Conservation (phyloP, 2,329 filamentous ascomycete species). For the Chlorencoelia australis region DNA sequence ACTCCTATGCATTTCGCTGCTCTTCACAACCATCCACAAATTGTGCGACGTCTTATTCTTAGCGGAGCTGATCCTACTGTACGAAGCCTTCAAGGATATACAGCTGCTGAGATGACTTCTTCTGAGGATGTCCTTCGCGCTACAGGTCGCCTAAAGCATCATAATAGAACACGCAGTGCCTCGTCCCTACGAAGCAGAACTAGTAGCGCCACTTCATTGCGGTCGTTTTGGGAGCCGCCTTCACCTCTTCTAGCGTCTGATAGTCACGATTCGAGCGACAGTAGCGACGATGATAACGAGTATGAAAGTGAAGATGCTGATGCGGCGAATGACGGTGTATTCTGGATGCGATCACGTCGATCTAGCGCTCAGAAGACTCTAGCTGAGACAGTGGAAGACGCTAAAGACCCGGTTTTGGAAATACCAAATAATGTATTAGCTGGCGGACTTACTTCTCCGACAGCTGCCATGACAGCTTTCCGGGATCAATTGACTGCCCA, state of each 20-base stretch:
- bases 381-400: conserved; percentile 10
- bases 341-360: conserved; percentile 28
- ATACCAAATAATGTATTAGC: conserved; percentile 13
- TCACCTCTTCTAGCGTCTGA: conserved; percentile 31
- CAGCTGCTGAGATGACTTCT: conserved; percentile 59
- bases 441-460: conserved; percentile 38
- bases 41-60: conserved; percentile 64
- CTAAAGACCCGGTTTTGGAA: conserved; percentile 20
- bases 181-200: conserved; percentile 47
- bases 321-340: conserved; percentile 22
- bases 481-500: conserved; percentile 61
- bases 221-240: conserved; percentile 55
- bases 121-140: conserved; percentile 54
- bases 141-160: conserved; percentile 50
- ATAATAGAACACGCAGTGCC: conserved; percentile 58
- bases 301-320: conserved; percentile 27
- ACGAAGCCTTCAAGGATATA: conserved; percentile 59
- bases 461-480: conserved; percentile 57
- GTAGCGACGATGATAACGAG: conserved; percentile 33
- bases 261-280: conserved; percentile 33
- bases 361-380: conserved; percentile 20
- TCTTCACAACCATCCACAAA: conserved; percentile 64
- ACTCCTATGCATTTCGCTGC: conserved; percentile 75
- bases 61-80: conserved; percentile 63
- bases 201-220: conserved; percentile 57